phyloP scores from a whole-genome alignment of 352 stramenopile species.

The Saprolegnia diclina region DNA sequence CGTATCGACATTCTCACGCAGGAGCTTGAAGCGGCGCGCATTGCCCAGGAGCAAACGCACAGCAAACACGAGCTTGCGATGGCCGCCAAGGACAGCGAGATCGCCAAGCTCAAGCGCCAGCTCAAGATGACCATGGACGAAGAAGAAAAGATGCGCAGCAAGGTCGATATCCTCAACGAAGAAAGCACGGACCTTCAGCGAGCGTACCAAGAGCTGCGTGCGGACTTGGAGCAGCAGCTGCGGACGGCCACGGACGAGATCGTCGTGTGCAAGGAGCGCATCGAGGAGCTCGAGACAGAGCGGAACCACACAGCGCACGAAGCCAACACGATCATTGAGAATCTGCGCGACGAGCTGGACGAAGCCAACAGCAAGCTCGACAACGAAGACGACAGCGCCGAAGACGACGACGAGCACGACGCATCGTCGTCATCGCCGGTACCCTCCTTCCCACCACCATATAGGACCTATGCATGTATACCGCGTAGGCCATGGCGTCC shows the following conservation, averaged over 20 bases:
- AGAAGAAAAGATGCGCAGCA: constrained; percentile 54
- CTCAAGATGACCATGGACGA: constrained; percentile 56
- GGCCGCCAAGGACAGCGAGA: constrained; percentile 25
- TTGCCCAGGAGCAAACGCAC: neutral
- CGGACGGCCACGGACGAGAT: constrained; percentile 56
- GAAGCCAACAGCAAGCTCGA: neutral
- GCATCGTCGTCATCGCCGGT: neutral
- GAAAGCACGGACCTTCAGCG: constrained; percentile 30
- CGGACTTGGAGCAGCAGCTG: constrained; percentile 64
- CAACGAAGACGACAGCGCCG: neutral
- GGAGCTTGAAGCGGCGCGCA: constrained; percentile 3
- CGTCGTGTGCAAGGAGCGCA: constrained; percentile 55
- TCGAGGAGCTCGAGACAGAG: constrained; percentile 49
- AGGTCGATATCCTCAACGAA: constrained; percentile 49
- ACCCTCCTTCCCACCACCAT: neutral
- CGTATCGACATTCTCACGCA: neutral
- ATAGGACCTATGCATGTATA: neutral
- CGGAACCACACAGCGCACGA: neutral
- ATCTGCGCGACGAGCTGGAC: neutral
- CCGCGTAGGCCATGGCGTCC: constrained; percentile 44
- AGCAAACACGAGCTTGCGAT: constrained; percentile 14
- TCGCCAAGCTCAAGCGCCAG: constrained; percentile 61
- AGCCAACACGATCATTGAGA: neutral
- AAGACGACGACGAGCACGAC: neutral
- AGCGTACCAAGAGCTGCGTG: constrained; percentile 17